These are phyloP conservation scores for Solanum habrochaites DNA, from an alignment of 257 asterid genomes.

Conservation along the genomic window DNA sequence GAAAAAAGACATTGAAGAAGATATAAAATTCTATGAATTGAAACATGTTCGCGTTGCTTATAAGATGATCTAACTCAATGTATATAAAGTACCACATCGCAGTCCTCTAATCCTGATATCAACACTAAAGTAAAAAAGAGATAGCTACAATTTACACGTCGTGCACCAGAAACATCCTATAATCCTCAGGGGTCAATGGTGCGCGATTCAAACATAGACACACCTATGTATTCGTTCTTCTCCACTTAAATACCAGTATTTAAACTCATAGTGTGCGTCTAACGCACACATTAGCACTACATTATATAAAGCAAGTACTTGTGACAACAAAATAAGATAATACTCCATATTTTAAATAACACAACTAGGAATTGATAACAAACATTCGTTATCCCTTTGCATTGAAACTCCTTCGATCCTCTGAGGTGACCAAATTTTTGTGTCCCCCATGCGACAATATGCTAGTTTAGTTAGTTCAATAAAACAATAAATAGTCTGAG, in stretches of 20 bases:
- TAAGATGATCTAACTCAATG: background rate
- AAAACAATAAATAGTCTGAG: background rate
- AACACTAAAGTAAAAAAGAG: background rate
- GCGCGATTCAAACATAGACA: background rate
- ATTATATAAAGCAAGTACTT: background rate
- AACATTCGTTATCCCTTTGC: background rate
- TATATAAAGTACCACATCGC: background rate
- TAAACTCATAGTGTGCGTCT: background rate
- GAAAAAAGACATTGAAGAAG: background rate
- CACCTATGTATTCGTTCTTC: background rate
- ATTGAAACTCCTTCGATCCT: background rate
- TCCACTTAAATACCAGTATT: background rate
- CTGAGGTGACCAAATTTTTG: background rate
- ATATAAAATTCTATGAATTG: background rate
- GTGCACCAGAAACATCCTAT: background rate
- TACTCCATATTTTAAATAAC: background rate
- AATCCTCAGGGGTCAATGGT: background rate
- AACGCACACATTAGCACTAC: background rate
- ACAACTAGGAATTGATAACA: background rate
- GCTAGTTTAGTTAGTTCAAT: background rate
- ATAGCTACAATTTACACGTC: background rate
- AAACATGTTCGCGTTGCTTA: background rate
- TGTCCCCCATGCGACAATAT: background rate
- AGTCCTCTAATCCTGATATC: background rate
- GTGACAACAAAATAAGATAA: background rate